Evolutionary conservation across 352 stramenopile species (phyloP), one percentile per base, ranked within the genome.

Genomic region (Pythium aphanidermatum): DNA sequence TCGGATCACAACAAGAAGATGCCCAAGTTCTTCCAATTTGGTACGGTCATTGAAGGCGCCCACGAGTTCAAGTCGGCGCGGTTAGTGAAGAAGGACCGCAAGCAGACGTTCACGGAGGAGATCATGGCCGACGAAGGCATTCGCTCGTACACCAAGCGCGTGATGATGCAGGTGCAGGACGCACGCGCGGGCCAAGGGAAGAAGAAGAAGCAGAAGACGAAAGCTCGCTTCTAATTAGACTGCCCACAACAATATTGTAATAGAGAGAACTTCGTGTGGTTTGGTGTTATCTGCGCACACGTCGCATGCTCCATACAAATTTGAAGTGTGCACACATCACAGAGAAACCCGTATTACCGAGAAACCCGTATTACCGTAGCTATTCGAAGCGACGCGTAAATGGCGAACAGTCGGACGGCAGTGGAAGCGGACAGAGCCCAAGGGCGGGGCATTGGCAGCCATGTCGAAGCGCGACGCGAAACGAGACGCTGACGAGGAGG

Each of bases 31-130:
- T 95, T 97, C 46, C 90, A 97, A 57, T 65, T 95, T 31, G 93
- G 93, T 16, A 92, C 82, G 13, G 90, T 98, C 10, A 86, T 98
- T 38, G 90, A 98, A 63, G 91, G 89, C 37, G 70, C 80, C 12
- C 60, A 84, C 25, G 93, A 98, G 68, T 93, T 91, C 73, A 84
- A 91, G 55, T 87, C 73, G 35, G 83, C 77, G 17, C 83, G 93
- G 16, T 65, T 98, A 49, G 89, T 82, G 1, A 97, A 96, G 64
- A 96, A 95, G 44, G 67, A 97, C 55, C 75, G 92, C 37, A 77
- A 92, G 34, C 65, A 79, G 62, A 98, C 91, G 48, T 85, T 98
- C 40, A 95, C 89, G 34, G 89, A 98, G 45, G 92, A 98, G 65
- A 82, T 98, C 51, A 96, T 98, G 89, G 83, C 87, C 24, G 91